Conservation (phyloP, 2,329 filamentous ascomycete genomes). For the Diaporthe sp. region DNA sequence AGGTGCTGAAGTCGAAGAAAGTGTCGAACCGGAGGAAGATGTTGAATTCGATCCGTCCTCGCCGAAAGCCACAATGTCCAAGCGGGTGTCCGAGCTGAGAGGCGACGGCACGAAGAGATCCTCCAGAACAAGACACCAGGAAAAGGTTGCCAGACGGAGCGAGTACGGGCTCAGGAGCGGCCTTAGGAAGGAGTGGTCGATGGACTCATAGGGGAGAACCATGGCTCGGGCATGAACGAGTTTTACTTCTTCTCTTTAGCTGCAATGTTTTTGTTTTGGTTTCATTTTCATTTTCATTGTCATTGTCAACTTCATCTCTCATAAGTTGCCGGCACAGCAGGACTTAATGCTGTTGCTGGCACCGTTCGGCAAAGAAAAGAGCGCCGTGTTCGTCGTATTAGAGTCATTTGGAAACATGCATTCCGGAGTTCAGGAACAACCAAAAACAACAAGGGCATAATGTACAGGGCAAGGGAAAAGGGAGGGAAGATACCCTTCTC, state of each 20-base stretch:
- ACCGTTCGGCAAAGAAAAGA: not conserved
- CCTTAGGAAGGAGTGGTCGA: conserved; percentile 11
- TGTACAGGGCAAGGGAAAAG: conserved; percentile 15
- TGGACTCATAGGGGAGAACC: not conserved
- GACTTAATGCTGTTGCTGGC: not conserved
- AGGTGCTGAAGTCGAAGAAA: not conserved
- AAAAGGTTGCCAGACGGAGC: conserved; percentile 12
- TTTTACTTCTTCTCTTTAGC: not conserved
- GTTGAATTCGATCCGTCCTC: not conserved
- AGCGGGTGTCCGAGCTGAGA: conserved; percentile 32
- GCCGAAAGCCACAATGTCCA: not conserved
- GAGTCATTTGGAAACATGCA: conserved; percentile 33
- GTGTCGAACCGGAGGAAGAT: not conserved
- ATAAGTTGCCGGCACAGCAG: not conserved
- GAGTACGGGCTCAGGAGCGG: conserved; percentile 28
- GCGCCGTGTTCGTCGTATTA: conserved; percentile 7
- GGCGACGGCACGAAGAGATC: not conserved
- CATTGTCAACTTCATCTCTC: not conserved
- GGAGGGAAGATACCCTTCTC: conserved; percentile 37
- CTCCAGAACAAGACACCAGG: conserved; percentile 1
- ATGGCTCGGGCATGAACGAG: not conserved
- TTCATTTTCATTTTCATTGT: not conserved
- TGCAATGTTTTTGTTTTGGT: not conserved
- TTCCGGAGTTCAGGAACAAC: conserved; percentile 32
- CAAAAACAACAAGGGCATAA: conserved; percentile 8